These are phyloP conservation scores for Lipomyces sp. DNA, from an alignment of 805 yeast species.

Conservation along the genomic window DNA sequence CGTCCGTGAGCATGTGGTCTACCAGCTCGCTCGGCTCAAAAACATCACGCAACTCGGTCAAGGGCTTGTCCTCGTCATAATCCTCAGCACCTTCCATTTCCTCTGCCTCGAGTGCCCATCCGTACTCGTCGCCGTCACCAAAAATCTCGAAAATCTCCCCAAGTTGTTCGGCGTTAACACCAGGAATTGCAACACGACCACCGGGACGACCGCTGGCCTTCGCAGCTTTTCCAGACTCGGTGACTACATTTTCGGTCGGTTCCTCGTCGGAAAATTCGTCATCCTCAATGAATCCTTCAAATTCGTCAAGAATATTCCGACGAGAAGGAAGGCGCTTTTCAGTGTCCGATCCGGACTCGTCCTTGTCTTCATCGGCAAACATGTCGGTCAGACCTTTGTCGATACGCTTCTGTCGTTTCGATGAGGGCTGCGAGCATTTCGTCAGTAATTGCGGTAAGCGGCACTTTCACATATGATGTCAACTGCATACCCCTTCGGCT, in stretches of 20 bases:
- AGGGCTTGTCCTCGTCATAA: conserved; percentile 36
- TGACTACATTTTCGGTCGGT: conserved; percentile 33
- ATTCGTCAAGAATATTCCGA: conserved; percentile 60
- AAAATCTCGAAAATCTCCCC: conserved; percentile 92
- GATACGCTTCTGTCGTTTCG: conserved; percentile 40
- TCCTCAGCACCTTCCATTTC: conserved; percentile 49
- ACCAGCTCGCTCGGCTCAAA: conserved; percentile 92
- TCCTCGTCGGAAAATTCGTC: conserved; percentile 93
- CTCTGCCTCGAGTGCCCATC: conserved; percentile 96
- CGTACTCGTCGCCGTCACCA: conserved; percentile 96
- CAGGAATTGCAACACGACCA: conserved; percentile 36
- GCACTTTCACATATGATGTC: not conserved
- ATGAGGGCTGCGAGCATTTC: conserved; percentile 16
- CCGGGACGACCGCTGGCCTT: conserved; percentile 17
- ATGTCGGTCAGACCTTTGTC: conserved; percentile 56
- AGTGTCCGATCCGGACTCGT: conserved; percentile 34
- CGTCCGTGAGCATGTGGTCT: conserved; percentile 86
- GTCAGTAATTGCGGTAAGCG: not conserved
- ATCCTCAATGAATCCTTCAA: conserved; percentile 96
- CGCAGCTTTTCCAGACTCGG: conserved; percentile 3
- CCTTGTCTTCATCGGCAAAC: conserved; percentile 55
- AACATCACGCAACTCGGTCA: conserved; percentile 63
- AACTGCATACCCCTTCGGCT: not conserved
- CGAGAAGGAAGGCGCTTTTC: conserved; percentile 25
- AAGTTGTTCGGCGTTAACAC: conserved; percentile 82